These are phyloP conservation scores for Cordyceps javanica DNA, from an alignment of 2,329 filamentous ascomycete genomes.

Conservation along the genomic window DNA sequence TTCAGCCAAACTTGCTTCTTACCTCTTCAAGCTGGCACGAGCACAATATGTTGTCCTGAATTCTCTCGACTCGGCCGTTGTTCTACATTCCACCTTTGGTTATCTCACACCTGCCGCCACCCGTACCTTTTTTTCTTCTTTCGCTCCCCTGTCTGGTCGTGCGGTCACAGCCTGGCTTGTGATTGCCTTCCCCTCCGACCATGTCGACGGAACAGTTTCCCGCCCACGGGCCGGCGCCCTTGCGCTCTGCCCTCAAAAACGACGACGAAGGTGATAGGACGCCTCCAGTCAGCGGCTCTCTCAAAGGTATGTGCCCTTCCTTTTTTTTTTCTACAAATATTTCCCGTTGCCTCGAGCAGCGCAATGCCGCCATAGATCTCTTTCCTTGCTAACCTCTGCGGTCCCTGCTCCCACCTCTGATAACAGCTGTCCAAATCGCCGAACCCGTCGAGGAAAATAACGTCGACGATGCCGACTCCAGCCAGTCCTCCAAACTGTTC, in stretches of 20 bases:
- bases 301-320: conserved; percentile 36
- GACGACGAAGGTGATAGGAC: conserved; percentile 36
- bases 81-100: neutral
- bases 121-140: conserved; percentile 21
- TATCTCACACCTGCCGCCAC: neutral
- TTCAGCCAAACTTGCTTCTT: neutral
- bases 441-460: conserved; percentile 37
- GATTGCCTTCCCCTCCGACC: neutral
- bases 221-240: conserved; percentile 20
- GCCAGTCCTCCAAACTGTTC: conserved; percentile 24
- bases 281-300: conserved; percentile 29
- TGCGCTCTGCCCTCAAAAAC: conserved; percentile 38
- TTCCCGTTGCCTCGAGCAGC: neutral
- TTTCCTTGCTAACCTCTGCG: neutral
- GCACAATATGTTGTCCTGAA: neutral
- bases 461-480: conserved; percentile 25
- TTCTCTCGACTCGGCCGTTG: neutral
- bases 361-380: too few species aligned
- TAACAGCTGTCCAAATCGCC: conserved; percentile 51
- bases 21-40: neutral
- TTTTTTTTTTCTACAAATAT: too few species aligned
- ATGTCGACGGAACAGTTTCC: conserved; percentile 8
- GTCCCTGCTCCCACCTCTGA: too few species aligned
- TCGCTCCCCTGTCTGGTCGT: conserved; percentile 19
- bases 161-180: conserved; percentile 11